Conservation (phyloP, 768 basidiomycete species). For the Tricholoma sp. region DNA sequence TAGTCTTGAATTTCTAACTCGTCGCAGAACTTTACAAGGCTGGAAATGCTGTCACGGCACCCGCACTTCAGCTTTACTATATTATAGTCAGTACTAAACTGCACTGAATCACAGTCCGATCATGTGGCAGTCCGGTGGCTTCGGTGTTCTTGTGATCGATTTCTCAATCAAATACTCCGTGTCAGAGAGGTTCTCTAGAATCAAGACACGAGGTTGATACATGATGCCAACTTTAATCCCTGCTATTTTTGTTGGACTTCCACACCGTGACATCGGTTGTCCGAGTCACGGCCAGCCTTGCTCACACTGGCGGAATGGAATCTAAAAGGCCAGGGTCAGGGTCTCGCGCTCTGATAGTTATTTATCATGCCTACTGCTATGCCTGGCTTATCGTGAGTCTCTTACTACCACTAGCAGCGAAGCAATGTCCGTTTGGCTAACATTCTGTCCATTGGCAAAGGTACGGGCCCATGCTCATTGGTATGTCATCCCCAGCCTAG, state of each 20-base stretch:
- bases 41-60: no score
- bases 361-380: not conserved
- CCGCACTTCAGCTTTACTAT: no score
- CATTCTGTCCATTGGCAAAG: not conserved
- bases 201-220: not conserved
- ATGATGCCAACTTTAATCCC: not conserved
- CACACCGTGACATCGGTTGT: not conserved
- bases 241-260: not conserved
- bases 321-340: not conserved
- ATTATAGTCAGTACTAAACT: no score
- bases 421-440: not conserved
- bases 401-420: not conserved
- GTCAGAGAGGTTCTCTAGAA: not conserved
- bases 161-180: no score
- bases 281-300: no score
- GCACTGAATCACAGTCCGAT: no score
- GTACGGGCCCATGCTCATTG: slow-evolving; percentile 1
- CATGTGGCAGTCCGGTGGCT: no score
- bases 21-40: no score
- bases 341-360: not conserved
- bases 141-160: no score
- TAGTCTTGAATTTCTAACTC: no score
- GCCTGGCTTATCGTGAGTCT: not conserved
- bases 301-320: not conserved
- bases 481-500: not conserved